Conservation (phyloP, 805 yeast genomes). For the Cyberlindnera amylophila region DNA sequence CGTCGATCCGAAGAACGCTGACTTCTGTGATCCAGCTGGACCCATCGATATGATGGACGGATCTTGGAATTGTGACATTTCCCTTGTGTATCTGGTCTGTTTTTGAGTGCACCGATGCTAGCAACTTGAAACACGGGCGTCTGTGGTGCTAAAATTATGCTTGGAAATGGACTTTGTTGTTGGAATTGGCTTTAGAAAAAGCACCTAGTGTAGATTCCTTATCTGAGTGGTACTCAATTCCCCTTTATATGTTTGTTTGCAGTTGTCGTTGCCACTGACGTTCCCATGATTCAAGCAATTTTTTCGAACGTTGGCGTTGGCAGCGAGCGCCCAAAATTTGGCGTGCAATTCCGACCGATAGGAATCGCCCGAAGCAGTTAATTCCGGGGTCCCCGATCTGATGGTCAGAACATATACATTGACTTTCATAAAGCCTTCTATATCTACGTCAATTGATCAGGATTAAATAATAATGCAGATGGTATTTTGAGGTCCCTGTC, state of each 20-base stretch:
- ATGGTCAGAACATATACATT: too few relatives aligned
- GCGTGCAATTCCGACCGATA: too few relatives aligned
- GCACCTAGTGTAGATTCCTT: too few relatives aligned
- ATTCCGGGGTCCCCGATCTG: too few relatives aligned
- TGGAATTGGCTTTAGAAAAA: too few relatives aligned
- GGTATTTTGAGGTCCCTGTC: background rate
- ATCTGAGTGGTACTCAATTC: too few relatives aligned
- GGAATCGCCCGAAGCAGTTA: too few relatives aligned
- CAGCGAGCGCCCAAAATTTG: too few relatives aligned
- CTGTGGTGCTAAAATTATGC: background rate
- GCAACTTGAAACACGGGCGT: background rate
- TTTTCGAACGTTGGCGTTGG: background rate
- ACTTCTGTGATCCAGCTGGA: constrained; percentile 2
- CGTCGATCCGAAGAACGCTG: background rate
- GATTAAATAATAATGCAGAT: background rate
- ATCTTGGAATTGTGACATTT: constrained; percentile 19
- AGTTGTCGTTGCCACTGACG: background rate
- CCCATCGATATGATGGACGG: constrained; percentile 21
- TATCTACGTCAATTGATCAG: too few relatives aligned
- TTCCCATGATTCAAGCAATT: background rate
- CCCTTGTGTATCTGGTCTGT: background rate
- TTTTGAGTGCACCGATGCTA: background rate
- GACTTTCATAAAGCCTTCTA: too few relatives aligned
- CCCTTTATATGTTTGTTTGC: too few relatives aligned
- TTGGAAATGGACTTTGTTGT: too few relatives aligned